These are phyloP conservation scores for Wickerhamiella alocasiicola DNA, from an alignment of 805 yeast species.

Conservation along the genomic window DNA sequence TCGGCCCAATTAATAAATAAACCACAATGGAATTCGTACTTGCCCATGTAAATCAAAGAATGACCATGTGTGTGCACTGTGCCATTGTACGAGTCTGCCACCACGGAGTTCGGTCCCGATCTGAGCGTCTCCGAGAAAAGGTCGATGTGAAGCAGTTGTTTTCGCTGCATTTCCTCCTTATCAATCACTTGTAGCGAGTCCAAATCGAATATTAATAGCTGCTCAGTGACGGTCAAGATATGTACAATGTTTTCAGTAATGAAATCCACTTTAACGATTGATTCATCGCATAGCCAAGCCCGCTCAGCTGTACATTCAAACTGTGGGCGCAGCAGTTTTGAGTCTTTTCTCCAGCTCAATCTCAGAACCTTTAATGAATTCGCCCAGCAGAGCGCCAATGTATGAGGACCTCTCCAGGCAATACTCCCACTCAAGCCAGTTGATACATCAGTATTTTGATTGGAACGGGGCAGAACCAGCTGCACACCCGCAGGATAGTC, in stretches of 20 bases:
- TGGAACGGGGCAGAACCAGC: conserved; percentile 19
- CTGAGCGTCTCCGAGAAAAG: conserved; percentile 22
- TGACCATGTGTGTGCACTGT: conserved; percentile 33
- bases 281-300: conserved; percentile 36
- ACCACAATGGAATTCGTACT: conserved; percentile 44
- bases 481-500: not conserved
- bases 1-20: conserved; percentile 61
- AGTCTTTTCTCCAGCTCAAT: conserved; percentile 20
- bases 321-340: conserved; percentile 14
- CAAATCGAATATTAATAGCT: conserved; percentile 34
- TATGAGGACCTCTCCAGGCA: conserved; percentile 35
- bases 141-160: conserved; percentile 30
- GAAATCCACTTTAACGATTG: conserved; percentile 50
- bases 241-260: conserved; percentile 24
- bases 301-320: conserved; percentile 32
- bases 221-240: conserved; percentile 36
- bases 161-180: conserved; percentile 30
- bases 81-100: conserved; percentile 27
- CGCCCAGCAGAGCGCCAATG: conserved; percentile 60
- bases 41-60: conserved; percentile 41
- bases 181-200: conserved; percentile 29
- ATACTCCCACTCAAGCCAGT: conserved; percentile 33
- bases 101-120: no score
- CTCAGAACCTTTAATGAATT: conserved; percentile 46
- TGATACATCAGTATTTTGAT: no score